A percentile compares a stretch with the other conserved stretches of the same genome.
Conservation (phyloP, 345 rosid genomes). For the Hypericum androsaemum region DNA sequence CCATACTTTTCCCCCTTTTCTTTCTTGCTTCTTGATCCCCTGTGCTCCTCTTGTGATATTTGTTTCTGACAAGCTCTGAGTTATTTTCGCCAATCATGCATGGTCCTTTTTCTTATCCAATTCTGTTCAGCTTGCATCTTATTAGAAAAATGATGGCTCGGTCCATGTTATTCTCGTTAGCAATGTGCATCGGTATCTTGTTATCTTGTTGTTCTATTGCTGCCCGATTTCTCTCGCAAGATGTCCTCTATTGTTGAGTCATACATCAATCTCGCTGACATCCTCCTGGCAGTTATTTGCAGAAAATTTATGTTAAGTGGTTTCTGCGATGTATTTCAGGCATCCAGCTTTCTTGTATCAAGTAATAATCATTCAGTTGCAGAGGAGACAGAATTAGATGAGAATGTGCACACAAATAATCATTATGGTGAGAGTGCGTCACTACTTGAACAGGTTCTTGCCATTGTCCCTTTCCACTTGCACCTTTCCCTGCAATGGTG, state of each 20-base stretch:
- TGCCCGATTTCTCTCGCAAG: too few relatives aligned
- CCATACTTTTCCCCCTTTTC: neutral
- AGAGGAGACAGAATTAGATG: conserved; percentile 71
- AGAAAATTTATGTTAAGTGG: too few relatives aligned
- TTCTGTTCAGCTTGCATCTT: too few relatives aligned
- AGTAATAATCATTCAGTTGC: conserved; percentile 51
- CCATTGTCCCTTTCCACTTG: conserved; percentile 10
- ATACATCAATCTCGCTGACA: too few relatives aligned
- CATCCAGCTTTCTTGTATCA: conserved; percentile 72
- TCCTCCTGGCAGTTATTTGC: too few relatives aligned
- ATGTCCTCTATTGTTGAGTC: too few relatives aligned
- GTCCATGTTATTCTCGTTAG: neutral
- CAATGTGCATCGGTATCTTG: too few relatives aligned
- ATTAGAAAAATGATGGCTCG: neutral
- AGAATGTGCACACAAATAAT: conserved; percentile 45
- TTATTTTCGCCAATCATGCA: neutral
- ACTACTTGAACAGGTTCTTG: conserved; percentile 69
- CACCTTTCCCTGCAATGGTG: conserved; percentile 14
- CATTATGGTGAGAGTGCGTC: conserved; percentile 45
- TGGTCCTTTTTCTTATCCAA: neutral
- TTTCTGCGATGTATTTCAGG: conserved; percentile 31
- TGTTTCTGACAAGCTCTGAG: neutral
- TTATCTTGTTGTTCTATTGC: too few relatives aligned
- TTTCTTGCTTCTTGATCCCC: neutral
- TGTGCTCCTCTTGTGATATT: neutral